Conservation (phyloP, 2,329 filamentous ascomycete genomes). For the Albifimbria verrucaria region DNA sequence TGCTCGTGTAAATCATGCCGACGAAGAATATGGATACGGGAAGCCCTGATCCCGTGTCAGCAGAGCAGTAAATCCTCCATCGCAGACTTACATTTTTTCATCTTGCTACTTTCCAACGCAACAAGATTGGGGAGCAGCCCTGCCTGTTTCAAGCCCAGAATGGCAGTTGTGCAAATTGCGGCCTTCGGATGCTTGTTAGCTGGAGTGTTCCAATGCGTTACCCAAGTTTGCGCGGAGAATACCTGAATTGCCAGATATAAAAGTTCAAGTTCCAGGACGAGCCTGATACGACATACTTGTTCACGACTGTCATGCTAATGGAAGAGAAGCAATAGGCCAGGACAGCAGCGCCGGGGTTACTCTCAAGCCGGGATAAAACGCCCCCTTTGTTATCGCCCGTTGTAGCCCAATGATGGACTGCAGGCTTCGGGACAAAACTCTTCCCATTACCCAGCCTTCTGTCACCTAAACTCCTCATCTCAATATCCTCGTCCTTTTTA, state of each 20-base stretch:
- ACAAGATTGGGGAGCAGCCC: constrained; percentile 80
- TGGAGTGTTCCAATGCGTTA: constrained; percentile 10
- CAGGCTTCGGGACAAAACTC: no score
- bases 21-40: constrained; percentile 93
- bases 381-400: no score
- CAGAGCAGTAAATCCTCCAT: constrained; percentile 15
- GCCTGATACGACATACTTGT: constrained; percentile 96
- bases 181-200: constrained; percentile 52
- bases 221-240: constrained; percentile 29
- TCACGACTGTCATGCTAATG: constrained; percentile 99
- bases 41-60: no score
- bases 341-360: constrained; percentile 73
- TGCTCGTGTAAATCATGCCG: constrained; percentile 98
- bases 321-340: constrained; percentile 89
- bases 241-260: constrained; percentile 93
- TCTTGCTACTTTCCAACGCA: constrained; percentile 82
- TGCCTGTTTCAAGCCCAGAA: constrained; percentile 74
- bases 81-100: constrained; percentile 74
- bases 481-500: no score
- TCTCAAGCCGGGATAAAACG: no score
- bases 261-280: constrained; percentile 93
- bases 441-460: no score
- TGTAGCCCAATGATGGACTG: no score
- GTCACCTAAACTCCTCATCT: no score
- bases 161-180: constrained; percentile 81